Percentiles rank a stretch among this genome's conserved stretches.
Conservation (phyloP, 495 filamentous ascomycete species). For the Jackrogersella minutella region DNA sequence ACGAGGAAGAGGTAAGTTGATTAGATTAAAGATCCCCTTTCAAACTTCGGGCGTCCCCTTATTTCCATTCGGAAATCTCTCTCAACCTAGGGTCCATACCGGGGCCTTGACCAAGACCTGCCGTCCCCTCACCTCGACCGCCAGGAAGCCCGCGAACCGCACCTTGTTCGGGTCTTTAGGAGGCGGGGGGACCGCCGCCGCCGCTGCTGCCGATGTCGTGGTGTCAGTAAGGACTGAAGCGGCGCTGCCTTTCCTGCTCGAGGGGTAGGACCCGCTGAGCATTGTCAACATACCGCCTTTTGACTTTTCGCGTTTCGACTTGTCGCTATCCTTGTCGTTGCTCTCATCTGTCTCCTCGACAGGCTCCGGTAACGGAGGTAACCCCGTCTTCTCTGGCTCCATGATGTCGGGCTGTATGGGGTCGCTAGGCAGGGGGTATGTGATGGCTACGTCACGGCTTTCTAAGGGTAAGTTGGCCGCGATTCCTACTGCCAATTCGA, state of each 20-base stretch:
- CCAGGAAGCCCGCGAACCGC: slow-evolving; percentile 84
- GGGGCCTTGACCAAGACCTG: slow-evolving; percentile 89
- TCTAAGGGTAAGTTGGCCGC: slow-evolving; percentile 87
- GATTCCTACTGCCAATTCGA: slow-evolving; percentile 89
- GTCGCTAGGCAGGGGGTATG: slow-evolving; percentile 80
- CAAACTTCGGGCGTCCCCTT: neutral
- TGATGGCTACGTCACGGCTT: slow-evolving; percentile 86
- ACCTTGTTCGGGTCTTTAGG: slow-evolving; percentile 64
- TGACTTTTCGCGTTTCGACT: slow-evolving; percentile 50
- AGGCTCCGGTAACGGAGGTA: slow-evolving; percentile 72
- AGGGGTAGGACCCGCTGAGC: slow-evolving; percentile 42
- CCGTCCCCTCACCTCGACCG: slow-evolving; percentile 82
- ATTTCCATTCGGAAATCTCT: neutral
- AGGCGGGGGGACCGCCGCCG: slow-evolving; percentile 23
- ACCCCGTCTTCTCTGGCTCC: slow-evolving; percentile 77
- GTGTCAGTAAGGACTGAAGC: slow-evolving; percentile 44
- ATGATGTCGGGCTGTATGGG: slow-evolving; percentile 73
- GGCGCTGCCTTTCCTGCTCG: slow-evolving; percentile 51
- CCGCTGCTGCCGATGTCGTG: slow-evolving; percentile 52
- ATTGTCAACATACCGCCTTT: slow-evolving; percentile 48
- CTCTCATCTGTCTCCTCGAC: slow-evolving; percentile 60
- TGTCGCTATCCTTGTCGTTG: slow-evolving; percentile 53
- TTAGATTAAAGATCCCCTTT: slow-evolving; percentile 20
- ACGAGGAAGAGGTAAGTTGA: slow-evolving; percentile 20
- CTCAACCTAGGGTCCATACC: slow-evolving; percentile 72